Conservation (phyloP, 805 yeast species). For the Pichia nakasei region DNA sequence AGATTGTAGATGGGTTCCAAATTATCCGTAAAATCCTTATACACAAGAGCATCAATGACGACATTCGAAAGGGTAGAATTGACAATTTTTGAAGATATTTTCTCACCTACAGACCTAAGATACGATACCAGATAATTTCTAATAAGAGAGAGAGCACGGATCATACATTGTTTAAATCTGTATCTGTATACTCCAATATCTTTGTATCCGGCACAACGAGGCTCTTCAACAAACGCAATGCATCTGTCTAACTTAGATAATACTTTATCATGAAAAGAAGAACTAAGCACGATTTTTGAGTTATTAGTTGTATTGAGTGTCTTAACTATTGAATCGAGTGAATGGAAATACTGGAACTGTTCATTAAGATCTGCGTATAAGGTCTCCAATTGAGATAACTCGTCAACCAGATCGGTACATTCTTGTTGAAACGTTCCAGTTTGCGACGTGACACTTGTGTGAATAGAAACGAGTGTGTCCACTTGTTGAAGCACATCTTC, state of each 20-base stretch:
- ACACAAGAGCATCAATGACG: not conserved
- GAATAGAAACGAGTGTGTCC: slow-evolving; percentile 38
- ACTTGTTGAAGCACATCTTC: not conserved
- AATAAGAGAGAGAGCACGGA: slow-evolving; percentile 68
- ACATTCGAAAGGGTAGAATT: not conserved
- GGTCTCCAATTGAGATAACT: slow-evolving; percentile 33
- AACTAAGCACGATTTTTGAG: slow-evolving; percentile 58
- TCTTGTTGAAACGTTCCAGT: slow-evolving; percentile 56
- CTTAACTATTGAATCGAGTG: slow-evolving; percentile 60
- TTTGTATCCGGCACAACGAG: slow-evolving; percentile 43
- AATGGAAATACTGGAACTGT: slow-evolving; percentile 55
- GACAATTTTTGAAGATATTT: slow-evolving; percentile 18
- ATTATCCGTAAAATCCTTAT: not conserved
- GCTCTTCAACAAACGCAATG: slow-evolving; percentile 45
- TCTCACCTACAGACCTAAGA: slow-evolving; percentile 20
- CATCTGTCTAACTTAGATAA: slow-evolving; percentile 58
- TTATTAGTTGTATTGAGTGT: slow-evolving; percentile 54
- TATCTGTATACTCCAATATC: slow-evolving; percentile 62
- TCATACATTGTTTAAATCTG: slow-evolving; percentile 75
- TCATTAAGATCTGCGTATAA: slow-evolving; percentile 37
- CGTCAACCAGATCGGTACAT: slow-evolving; percentile 41
- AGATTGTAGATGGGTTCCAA: not conserved
- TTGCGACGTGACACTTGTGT: slow-evolving; percentile 50
- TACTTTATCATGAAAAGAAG: slow-evolving; percentile 43
- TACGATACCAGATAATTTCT: slow-evolving; percentile 53